Percentiles rank a stretch among this genome's conserved stretches.
phyloP scores from a whole-genome alignment of 1,284 basidiomycete species.

The Uromyces viciae-fabae region DNA sequence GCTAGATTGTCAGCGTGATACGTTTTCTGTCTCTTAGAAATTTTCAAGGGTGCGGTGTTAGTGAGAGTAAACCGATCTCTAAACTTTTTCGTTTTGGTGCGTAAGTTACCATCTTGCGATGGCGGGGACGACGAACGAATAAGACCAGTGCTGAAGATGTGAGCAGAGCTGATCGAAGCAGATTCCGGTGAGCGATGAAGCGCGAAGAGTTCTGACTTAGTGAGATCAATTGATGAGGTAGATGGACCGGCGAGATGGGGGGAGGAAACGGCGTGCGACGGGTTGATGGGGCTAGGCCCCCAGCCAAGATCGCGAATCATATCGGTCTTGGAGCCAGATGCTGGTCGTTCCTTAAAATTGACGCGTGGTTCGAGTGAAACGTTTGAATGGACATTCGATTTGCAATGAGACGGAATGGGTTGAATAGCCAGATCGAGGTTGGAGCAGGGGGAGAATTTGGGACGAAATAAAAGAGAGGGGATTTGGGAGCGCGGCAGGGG shows the following conservation, averaged over 20 bases:
- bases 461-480: constrained; percentile 8
- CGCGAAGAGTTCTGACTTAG: not conserved
- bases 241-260: not conserved
- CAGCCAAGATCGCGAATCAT: constrained; percentile 10
- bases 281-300: constrained; percentile 18
- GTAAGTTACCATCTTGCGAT: not conserved
- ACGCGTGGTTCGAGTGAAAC: not conserved
- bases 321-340: not conserved
- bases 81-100: not conserved
- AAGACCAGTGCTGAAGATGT: no score
- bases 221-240: not conserved
- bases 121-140: not conserved
- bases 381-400: not conserved
- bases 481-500: constrained; percentile 12
- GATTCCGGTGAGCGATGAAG: not conserved
- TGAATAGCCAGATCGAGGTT: not conserved
- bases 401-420: not conserved
- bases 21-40: constrained; percentile 3
- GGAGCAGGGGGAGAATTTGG: not conserved
- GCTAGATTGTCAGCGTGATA: not conserved
- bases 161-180: no score
- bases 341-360: not conserved
- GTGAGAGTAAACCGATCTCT: constrained; percentile 12
- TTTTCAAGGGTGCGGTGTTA: not conserved
- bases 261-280: not conserved